Percentiles rank a stretch among this genome's conserved stretches.
These are phyloP conservation scores for Graphilbum fragrans DNA, from an alignment of 2,329 filamentous ascomycete genomes.

Conservation along the genomic window DNA sequence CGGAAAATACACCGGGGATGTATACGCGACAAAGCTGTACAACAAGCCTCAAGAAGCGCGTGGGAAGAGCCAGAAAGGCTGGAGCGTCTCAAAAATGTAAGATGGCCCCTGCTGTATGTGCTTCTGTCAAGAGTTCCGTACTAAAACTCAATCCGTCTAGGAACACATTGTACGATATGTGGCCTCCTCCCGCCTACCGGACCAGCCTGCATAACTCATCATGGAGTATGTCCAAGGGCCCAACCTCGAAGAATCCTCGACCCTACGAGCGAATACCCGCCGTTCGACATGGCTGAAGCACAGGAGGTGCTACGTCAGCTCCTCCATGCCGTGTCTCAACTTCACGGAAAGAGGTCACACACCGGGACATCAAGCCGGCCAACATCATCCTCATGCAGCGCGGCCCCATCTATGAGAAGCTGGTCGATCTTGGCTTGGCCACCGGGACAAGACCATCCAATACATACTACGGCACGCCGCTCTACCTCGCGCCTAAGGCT, in stretches of 20 bases:
- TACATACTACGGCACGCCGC: constrained; percentile 1
- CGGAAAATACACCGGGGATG: constrained; percentile 1
- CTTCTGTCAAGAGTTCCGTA: no score
- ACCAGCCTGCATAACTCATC: constrained; percentile 1
- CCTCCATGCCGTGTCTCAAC: constrained; percentile 3
- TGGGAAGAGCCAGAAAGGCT: constrained; percentile 1
- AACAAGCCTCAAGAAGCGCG: background rate
- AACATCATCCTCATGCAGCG: constrained; percentile 4
- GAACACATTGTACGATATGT: constrained; percentile 4
- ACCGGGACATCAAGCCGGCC: constrained; percentile 9
- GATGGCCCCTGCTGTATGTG: no score
- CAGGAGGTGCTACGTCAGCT: constrained; percentile 3
- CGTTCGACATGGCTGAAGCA: background rate
- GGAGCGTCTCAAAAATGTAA: constrained; percentile 1
- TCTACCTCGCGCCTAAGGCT: constrained; percentile 2
- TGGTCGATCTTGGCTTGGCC: constrained; percentile 6
- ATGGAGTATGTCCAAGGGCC: constrained; percentile 5
- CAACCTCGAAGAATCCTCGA: constrained; percentile 1
- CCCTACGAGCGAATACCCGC: background rate
- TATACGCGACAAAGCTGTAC: constrained; percentile 5
- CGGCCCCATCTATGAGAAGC: background rate
- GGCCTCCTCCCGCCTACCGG: background rate
- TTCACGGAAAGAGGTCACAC: constrained; percentile 1
- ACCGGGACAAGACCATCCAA: constrained; percentile 1
- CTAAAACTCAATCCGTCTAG: no score